These are phyloP conservation scores for Infundibulicybe gibba DNA, from an alignment of 768 basidiomycete genomes.

Conservation along the genomic window DNA sequence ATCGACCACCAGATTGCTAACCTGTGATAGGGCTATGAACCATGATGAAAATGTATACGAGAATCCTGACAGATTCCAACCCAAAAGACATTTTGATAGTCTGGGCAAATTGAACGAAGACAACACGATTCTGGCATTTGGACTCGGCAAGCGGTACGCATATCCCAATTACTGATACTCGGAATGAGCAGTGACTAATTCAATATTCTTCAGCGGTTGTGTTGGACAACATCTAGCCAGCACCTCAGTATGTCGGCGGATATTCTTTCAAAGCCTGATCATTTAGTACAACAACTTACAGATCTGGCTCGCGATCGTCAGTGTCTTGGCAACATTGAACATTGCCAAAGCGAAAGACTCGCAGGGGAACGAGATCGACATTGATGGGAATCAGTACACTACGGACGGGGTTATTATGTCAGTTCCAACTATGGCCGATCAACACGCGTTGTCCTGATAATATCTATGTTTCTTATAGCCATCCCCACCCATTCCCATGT, in stretches of 20 bases:
- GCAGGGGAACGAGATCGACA: slow-evolving; percentile 16
- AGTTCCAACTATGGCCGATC: too few species aligned
- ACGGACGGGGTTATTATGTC: too few species aligned
- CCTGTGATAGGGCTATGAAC: slow-evolving; percentile 33
- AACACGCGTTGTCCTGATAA: too few species aligned
- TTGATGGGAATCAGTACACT: not conserved
- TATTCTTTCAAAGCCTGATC: too few species aligned
- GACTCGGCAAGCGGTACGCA: slow-evolving; percentile 30
- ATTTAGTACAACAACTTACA: too few species aligned
- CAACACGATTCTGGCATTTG: slow-evolving; percentile 20
- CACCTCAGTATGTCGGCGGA: too few species aligned
- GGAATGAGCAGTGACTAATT: too few species aligned
- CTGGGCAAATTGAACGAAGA: slow-evolving; percentile 21
- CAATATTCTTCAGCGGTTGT: too few species aligned
- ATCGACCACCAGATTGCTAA: slow-evolving; percentile 5
- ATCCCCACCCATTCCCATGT: too few species aligned
- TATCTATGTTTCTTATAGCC: too few species aligned
- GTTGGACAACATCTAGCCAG: too few species aligned
- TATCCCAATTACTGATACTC: too few species aligned
- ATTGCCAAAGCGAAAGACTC: slow-evolving; percentile 19
- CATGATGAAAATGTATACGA: slow-evolving; percentile 48
- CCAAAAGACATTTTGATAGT: slow-evolving; percentile 46
- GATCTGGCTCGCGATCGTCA: slow-evolving; percentile 19
- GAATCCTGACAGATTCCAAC: slow-evolving; percentile 49
- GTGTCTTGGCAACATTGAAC: slow-evolving; percentile 17